These are phyloP conservation scores for Cordyceps cicadae DNA, from an alignment of 2,329 filamentous ascomycete species.

Conservation along the genomic window DNA sequence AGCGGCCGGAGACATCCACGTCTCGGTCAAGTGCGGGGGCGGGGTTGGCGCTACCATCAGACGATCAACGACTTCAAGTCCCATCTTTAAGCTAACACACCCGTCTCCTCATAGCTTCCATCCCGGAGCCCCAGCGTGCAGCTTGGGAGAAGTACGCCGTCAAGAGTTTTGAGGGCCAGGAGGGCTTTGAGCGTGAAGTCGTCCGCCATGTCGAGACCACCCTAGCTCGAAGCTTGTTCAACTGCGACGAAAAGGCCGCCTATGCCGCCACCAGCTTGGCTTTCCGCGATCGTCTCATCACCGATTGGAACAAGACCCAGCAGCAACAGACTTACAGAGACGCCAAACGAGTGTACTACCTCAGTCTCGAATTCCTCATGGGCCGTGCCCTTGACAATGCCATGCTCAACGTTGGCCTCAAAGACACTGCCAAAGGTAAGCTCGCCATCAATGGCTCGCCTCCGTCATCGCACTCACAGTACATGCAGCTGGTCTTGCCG, in stretches of 20 bases:
- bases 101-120: constrained; percentile 47
- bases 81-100: constrained; percentile 10
- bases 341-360: constrained; percentile 91
- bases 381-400: constrained; percentile 94
- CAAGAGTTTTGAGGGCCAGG: constrained; percentile 64
- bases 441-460: not conserved
- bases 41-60: not conserved
- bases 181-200: constrained; percentile 79
- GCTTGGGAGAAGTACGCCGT: constrained; percentile 62
- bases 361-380: constrained; percentile 97
- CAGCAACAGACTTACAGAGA: constrained; percentile 88
- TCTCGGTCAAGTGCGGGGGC: constrained; percentile 2
- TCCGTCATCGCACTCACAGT: constrained; percentile 10
- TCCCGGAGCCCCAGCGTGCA: constrained; percentile 79
- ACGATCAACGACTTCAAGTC: not conserved
- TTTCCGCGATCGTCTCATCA: constrained; percentile 84
- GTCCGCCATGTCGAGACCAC: constrained; percentile 96
- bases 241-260: constrained; percentile 90
- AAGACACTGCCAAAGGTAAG: constrained; percentile 70
- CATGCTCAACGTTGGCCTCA: constrained; percentile 90
- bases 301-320: constrained; percentile 97
- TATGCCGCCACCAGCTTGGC: constrained; percentile 88
- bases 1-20: not conserved
- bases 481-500: constrained; percentile 66
- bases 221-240: constrained; percentile 90